These are phyloP conservation scores for Exsudoporus frostii DNA, from an alignment of 768 basidiomycete species.

Conservation along the genomic window DNA sequence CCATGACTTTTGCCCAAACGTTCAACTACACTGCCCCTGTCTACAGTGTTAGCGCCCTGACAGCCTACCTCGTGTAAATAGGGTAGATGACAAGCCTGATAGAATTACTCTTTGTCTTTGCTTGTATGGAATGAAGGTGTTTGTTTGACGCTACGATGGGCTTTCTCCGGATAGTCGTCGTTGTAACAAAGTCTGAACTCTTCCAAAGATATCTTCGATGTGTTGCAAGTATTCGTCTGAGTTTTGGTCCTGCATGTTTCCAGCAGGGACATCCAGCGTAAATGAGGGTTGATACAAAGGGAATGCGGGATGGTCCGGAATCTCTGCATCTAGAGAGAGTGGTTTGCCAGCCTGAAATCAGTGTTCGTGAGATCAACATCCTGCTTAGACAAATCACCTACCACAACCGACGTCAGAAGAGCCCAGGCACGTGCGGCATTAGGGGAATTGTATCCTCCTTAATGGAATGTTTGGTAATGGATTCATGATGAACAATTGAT, in stretches of 20 bases:
- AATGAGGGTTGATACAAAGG: conserved; percentile 79
- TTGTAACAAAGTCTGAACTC: conserved; percentile 27
- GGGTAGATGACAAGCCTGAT: background rate
- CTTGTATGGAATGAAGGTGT: background rate
- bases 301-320: conserved; percentile 76
- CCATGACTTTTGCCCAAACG: conserved; percentile 44
- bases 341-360: conserved; percentile 48
- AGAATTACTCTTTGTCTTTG: background rate
- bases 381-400: conserved; percentile 35
- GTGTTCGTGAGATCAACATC: background rate
- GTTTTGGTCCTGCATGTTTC: conserved; percentile 76
- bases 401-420: conserved; percentile 71
- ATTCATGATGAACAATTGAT: background rate
- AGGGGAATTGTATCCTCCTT: conserved; percentile 80
- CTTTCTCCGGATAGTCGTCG: conserved; percentile 9
- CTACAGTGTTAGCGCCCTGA: conserved; percentile 40
- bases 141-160: background rate
- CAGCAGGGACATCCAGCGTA: conserved; percentile 68
- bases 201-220: conserved; percentile 42
- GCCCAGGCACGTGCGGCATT: conserved; percentile 90
- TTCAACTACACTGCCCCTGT: conserved; percentile 56
- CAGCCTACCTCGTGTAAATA: conserved; percentile 5
- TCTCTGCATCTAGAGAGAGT: conserved; percentile 55
- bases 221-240: conserved; percentile 49
- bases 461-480: conserved; percentile 8